These are phyloP conservation scores for Saccharomyces eubayanus DNA, from an alignment of 805 yeast species.

Conservation along the genomic window DNA sequence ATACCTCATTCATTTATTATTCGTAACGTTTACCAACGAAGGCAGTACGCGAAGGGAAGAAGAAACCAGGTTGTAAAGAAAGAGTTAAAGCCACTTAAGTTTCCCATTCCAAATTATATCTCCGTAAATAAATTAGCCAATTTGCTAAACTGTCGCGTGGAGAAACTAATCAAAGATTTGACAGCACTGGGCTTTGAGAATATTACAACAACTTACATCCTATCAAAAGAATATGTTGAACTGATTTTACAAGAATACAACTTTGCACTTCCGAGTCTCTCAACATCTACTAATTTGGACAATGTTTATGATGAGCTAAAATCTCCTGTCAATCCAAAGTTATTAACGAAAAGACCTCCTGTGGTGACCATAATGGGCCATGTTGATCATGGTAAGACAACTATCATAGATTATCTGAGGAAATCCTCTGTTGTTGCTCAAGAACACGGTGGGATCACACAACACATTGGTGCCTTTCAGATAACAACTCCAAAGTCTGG, in stretches of 20 bases:
- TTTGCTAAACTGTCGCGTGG: conserved; percentile 56
- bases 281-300: conserved; percentile 30
- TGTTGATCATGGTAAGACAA: conserved; percentile 97
- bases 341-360: conserved; percentile 69
- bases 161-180: conserved; percentile 49
- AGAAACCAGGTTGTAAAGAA: conserved; percentile 4
- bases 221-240: conserved; percentile 79
- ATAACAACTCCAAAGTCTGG: conserved; percentile 70
- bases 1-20: not conserved
- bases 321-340: conserved; percentile 39
- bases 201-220: conserved; percentile 57
- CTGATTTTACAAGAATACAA: conserved; percentile 87
- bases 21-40: not conserved
- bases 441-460: conserved; percentile 96
- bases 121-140: conserved; percentile 75
- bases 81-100: conserved; percentile 16
- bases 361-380: conserved; percentile 98
- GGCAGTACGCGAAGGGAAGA: conserved; percentile 14
- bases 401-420: conserved; percentile 78
- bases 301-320: conserved; percentile 55
- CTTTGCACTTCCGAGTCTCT: conserved; percentile 40
- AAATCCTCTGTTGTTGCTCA: conserved; percentile 74
- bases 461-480: conserved; percentile 94
- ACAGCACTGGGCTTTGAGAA: conserved; percentile 68
- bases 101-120: conserved; percentile 60